Conservation (phyloP, 257 asterid species). For the Solanum pimpinellifolium region DNA sequence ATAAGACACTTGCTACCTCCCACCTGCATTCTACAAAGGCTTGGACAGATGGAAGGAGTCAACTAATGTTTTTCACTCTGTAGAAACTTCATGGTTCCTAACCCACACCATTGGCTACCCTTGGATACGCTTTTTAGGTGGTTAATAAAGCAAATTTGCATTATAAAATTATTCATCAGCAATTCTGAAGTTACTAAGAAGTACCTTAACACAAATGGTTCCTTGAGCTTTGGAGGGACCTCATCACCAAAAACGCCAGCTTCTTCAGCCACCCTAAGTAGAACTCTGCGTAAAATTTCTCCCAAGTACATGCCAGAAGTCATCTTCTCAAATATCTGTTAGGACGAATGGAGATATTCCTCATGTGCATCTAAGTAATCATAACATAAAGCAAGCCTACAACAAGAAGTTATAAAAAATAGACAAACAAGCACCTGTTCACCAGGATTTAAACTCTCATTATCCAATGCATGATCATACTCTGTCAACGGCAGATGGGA, state of each 20-base stretch:
- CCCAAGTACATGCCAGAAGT: constrained; percentile 94
- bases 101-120: neutral
- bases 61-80: neutral
- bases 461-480: constrained; percentile 59
- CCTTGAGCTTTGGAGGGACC: constrained; percentile 62
- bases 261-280: constrained; percentile 68
- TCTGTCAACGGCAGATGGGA: constrained; percentile 86
- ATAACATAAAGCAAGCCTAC: neutral
- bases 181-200: neutral
- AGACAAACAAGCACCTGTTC: constrained; percentile 47
- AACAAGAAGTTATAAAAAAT: neutral
- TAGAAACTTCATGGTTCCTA: neutral
- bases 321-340: constrained; percentile 74
- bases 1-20: neutral
- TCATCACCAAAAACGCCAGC: constrained; percentile 72
- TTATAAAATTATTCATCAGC: neutral
- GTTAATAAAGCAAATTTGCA: neutral
- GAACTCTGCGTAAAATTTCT: constrained; percentile 66
- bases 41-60: neutral
- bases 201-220: constrained; percentile 53
- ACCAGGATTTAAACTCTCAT: constrained; percentile 71
- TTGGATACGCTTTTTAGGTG: neutral
- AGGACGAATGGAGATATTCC: neutral
- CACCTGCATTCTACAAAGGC: neutral
- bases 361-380: neutral